These are phyloP conservation scores for Colletotrichum sp. DNA, from an alignment of 2,329 filamentous ascomycete species.

Conservation along the genomic window DNA sequence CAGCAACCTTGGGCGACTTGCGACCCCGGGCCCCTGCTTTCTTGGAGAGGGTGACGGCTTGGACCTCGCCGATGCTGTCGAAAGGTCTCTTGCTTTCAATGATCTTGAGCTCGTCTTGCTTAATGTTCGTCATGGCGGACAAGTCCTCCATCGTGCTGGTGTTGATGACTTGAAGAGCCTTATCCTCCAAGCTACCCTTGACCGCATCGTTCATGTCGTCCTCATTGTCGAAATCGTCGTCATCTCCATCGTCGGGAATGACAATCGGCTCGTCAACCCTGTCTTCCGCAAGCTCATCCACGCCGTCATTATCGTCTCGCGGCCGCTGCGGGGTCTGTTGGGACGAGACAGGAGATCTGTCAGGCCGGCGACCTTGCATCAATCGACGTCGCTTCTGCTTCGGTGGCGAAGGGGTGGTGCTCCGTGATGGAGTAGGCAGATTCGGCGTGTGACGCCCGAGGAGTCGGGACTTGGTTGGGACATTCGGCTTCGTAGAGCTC, in stretches of 20 bases:
- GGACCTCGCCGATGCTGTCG: conserved; percentile 66
- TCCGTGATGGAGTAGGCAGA: conserved; percentile 19
- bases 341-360: conserved; percentile 19
- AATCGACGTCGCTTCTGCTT: conserved; percentile 34
- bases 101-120: conserved; percentile 70
- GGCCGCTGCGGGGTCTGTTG: conserved; percentile 23
- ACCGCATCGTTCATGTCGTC: conserved; percentile 17
- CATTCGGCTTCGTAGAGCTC: conserved; percentile 23
- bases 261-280: conserved; percentile 28
- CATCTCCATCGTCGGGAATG: conserved; percentile 44
- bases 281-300: conserved; percentile 31
- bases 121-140: conserved; percentile 79
- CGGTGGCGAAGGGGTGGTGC: conserved; percentile 31
- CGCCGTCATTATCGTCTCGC: conserved; percentile 30
- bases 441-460: conserved; percentile 21
- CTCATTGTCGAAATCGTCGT: conserved; percentile 41
- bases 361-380: conserved; percentile 38
- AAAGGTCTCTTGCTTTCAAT: conserved; percentile 82
- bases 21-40: conserved; percentile 45
- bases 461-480: conserved; percentile 23
- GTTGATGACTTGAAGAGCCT: conserved; percentile 83
- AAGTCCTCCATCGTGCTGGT: conserved; percentile 77
- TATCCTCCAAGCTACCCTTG: conserved; percentile 36
- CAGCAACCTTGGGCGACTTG: conserved; percentile 49
- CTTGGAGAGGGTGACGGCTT: conserved; percentile 63